These are phyloP conservation scores for Colletotrichum endophyticum DNA, from an alignment of 2,329 filamentous ascomycete species.

Conservation along the genomic window DNA sequence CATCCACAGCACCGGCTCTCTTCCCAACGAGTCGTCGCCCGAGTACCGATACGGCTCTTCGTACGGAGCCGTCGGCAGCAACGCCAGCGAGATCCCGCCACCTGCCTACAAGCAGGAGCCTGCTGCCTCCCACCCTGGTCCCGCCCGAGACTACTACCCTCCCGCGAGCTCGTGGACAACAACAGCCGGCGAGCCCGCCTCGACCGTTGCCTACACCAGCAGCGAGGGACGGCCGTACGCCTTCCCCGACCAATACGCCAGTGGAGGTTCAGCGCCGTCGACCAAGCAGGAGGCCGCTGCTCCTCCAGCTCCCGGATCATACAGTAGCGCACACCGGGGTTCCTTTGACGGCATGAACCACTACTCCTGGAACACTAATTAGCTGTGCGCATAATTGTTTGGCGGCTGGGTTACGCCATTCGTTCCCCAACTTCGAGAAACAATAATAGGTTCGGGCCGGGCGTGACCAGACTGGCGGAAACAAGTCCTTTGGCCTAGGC, in stretches of 20 bases:
- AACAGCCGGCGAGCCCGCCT: slow-evolving; percentile 49
- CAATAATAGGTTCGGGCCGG: slow-evolving; percentile 7
- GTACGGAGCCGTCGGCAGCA: slow-evolving; percentile 38
- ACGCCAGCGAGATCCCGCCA: slow-evolving; percentile 35
- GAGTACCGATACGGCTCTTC: slow-evolving; percentile 64
- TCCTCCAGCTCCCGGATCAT: slow-evolving; percentile 42
- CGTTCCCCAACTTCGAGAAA: neutral
- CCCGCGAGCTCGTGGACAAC: slow-evolving; percentile 57
- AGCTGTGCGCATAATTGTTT: neutral
- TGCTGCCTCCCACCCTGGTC: slow-evolving; percentile 28
- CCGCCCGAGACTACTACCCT: slow-evolving; percentile 59
- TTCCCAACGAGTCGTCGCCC: slow-evolving; percentile 52
- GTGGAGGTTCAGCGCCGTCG: slow-evolving; percentile 34
- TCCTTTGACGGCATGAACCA: slow-evolving; percentile 58
- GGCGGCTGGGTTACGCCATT: slow-evolving; percentile 1
- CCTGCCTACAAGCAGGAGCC: slow-evolving; percentile 35
- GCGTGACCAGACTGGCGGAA: neutral
- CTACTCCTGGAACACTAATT: slow-evolving; percentile 63
- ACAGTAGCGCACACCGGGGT: slow-evolving; percentile 41
- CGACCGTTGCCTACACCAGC: slow-evolving; percentile 49
- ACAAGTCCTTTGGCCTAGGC: neutral
- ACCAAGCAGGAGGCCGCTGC: slow-evolving; percentile 35
- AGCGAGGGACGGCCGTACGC: slow-evolving; percentile 53
- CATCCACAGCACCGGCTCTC: slow-evolving; percentile 53
- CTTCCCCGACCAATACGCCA: slow-evolving; percentile 55